These are phyloP conservation scores for Metschnikowia drakensbergensis DNA, from an alignment of 805 yeast genomes.

Conservation along the genomic window DNA sequence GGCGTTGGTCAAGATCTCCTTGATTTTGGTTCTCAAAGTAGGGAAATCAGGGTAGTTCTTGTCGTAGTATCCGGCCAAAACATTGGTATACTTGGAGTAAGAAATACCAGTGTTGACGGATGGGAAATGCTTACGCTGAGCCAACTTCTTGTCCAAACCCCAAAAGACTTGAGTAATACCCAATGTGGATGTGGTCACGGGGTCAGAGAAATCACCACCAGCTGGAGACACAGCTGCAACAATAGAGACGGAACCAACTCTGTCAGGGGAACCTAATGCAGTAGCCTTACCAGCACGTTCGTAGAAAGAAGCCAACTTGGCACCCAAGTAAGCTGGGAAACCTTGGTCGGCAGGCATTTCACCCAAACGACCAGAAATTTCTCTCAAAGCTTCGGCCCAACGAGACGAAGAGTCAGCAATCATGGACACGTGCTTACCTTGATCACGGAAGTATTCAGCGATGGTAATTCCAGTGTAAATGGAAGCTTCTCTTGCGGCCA, in stretches of 20 bases:
- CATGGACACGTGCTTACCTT: slow-evolving; percentile 98
- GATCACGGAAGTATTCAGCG: slow-evolving; percentile 99
- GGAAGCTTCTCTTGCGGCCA: slow-evolving; percentile 99
- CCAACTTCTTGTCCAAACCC: slow-evolving; percentile 98
- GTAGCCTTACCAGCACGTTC: slow-evolving; percentile 98
- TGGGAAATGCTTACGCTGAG: slow-evolving; percentile 99
- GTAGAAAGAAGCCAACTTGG: slow-evolving; percentile 96
- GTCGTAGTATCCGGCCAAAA: slow-evolving; percentile 78
- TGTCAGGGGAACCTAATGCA: slow-evolving; percentile 93
- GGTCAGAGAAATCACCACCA: slow-evolving; percentile 99
- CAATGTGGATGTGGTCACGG: slow-evolving; percentile 95
- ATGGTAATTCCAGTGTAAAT: slow-evolving; percentile 98
- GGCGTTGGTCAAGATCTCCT: slow-evolving; percentile 92
- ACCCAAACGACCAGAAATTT: slow-evolving; percentile 99
- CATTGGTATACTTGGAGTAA: slow-evolving; percentile 84
- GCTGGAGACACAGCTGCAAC: slow-evolving; percentile 99
- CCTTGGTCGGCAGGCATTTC: slow-evolving; percentile 99
- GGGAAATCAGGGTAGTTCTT: slow-evolving; percentile 89
- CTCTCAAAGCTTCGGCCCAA: slow-evolving; percentile 99
- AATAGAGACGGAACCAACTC: slow-evolving; percentile 97
- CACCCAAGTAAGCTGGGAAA: slow-evolving; percentile 99
- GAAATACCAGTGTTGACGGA: slow-evolving; percentile 95
- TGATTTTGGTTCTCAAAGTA: slow-evolving; percentile 80
- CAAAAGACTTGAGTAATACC: slow-evolving; percentile 99
- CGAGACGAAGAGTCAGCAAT: slow-evolving; percentile 99